Base-by-base conservation (phyloP, 2,329 filamentous ascomycete species). In the Microcyclospora pomicola region DNA sequence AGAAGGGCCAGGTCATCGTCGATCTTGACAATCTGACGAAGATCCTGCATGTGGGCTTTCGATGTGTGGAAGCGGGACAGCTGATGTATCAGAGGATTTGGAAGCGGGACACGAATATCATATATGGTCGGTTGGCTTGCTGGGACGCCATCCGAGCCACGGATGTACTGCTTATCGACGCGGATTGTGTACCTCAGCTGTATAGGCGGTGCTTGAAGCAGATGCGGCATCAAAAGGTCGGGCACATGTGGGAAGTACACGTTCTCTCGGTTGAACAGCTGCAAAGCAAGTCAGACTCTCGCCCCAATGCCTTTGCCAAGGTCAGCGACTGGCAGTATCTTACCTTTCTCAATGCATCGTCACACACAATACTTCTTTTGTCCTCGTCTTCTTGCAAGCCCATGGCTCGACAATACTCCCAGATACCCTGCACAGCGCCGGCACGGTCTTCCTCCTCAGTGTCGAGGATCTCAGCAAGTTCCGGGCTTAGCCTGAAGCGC, bases 321-420 rank as follows among this genome's bases (percentile, higher is more conserved):
- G 4, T 30, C 35, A 38, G 24, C 11, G 16, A 12, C 6, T 24
- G 34, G n/a, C 6, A 19, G 32, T 14, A 31, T 29, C 28, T 54
- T 64, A 93, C 85, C 60, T 75, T 75, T 63, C 74, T 80, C 37
- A 98, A 60, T 34, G 79, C 71, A 32, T 87, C 80, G 55, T 98
- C 88, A 55, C 91, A 96, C 30, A 83, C 80, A 50, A 98, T 88
- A 43, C 82, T 82, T 44, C 91, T 75, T 66, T 91, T 91, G 58
- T 98, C 91, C 42, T 96, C 88, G 47, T 94, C 87, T 56, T 95
- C 88, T 58, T 93, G 85, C 34, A 98, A 67, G 13, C 80, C 78
- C 68, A 83, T 82, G 14, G 82, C 71, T 49, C 84, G 80, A 48
- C 94, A 82, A 53, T 98, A 98, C 56, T 95, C 87, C 85, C 87